Percentiles rank a stretch among this genome's conserved stretches.
Evolutionary conservation across 441 rosid genomes (phyloP).

Genomic region (Croton setiger): DNA sequence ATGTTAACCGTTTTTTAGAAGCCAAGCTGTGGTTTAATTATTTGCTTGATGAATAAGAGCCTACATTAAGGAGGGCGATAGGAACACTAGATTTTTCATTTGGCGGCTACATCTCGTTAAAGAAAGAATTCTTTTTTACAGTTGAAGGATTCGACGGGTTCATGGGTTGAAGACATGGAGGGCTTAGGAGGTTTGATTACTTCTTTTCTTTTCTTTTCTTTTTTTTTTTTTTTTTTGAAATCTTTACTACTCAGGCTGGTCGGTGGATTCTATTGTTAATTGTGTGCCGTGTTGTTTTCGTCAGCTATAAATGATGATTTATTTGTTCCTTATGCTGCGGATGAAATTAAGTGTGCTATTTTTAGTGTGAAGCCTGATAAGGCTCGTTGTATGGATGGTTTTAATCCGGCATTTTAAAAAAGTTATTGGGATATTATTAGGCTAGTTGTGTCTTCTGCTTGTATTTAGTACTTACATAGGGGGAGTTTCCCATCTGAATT

Average conservation of each 20-base stretch:
- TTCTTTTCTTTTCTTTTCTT: no score
- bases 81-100: background rate
- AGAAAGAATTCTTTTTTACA: no score
- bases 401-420: background rate
- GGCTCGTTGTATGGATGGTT: background rate
- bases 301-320: no score
- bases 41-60: background rate
- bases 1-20: background rate
- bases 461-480: background rate
- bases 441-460: background rate
- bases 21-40: background rate
- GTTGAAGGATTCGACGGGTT: background rate
- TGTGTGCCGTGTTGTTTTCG: no score
- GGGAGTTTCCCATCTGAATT: background rate
- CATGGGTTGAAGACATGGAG: background rate
- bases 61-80: background rate
- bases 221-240: no score
- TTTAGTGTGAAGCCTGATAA: background rate
- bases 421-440: background rate
- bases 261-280: no score
- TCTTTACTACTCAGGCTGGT: no score
- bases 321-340: background rate
- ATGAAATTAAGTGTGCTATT: background rate
- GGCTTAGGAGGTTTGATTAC: no score
- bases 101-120: background rate